Evolutionary conservation across 306 rosid genomes (phyloP).

Genomic region (Adenanthera pavonina): DNA sequence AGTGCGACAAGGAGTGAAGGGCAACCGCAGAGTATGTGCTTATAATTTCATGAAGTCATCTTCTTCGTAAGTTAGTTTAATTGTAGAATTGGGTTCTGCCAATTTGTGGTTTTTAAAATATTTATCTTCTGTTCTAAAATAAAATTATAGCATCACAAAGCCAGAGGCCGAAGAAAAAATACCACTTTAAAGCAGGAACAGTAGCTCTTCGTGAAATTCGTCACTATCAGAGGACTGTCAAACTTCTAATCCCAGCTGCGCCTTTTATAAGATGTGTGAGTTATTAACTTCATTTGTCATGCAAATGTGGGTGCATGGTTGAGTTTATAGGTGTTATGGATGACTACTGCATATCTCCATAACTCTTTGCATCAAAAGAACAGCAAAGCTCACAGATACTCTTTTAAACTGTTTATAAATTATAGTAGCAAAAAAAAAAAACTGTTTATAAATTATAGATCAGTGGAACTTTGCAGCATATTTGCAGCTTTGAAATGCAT

Average conservation of each 20-base stretch:
- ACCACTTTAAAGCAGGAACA: constrained; percentile 63
- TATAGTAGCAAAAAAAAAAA: not conserved
- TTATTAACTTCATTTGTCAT: constrained; percentile 11
- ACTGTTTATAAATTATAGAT: not conserved
- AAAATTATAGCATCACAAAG: constrained; percentile 40
- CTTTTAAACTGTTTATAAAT: not conserved
- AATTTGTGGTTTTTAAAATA: constrained; percentile 7
- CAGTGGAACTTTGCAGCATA: not conserved
- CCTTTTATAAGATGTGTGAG: constrained; percentile 78
- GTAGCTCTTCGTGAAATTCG: constrained; percentile 82
- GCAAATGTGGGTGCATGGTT: not conserved
- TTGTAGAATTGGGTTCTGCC: constrained; percentile 5
- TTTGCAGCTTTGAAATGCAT: not conserved
- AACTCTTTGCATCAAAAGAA: constrained; percentile 5
- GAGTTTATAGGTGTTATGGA: not conserved
- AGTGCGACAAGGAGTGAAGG: not conserved
- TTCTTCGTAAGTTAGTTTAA: constrained; percentile 6
- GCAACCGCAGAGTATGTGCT: constrained; percentile 41
- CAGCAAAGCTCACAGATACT: not conserved
- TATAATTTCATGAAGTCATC: not conserved
- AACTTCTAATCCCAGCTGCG: constrained; percentile 67
- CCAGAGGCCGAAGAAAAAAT: constrained; percentile 39
- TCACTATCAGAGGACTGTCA: constrained; percentile 51
- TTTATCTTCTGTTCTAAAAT: not conserved
- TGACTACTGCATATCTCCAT: constrained; percentile 1